These are phyloP conservation scores for Chlorella sp. DNA, from an alignment of 139 green algal species.

Conservation along the genomic window DNA sequence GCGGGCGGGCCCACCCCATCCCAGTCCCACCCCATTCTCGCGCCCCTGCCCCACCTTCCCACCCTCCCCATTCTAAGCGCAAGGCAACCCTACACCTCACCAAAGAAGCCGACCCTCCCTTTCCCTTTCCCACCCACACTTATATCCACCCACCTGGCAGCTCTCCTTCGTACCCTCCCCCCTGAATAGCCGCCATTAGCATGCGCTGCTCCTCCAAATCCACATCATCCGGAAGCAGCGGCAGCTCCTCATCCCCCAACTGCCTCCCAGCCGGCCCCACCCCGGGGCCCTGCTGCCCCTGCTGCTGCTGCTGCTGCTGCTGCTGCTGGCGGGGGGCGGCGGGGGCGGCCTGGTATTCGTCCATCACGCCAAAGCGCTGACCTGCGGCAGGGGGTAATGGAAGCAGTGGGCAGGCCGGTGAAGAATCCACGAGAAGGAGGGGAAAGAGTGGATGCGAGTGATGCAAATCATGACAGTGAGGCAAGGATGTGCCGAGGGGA, in stretches of 20 bases:
- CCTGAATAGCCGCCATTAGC: conserved; percentile 49
- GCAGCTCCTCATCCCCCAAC: not conserved
- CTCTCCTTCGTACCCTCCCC: conserved; percentile 35
- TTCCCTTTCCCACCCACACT: not conserved
- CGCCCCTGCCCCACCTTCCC: not conserved
- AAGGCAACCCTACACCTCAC: not conserved
- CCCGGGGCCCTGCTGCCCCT: not conserved
- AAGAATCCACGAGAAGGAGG: not conserved
- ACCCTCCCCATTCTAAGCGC: not conserved
- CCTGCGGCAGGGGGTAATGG: not conserved
- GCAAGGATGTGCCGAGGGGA: too few species aligned
- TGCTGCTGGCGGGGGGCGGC: not conserved
- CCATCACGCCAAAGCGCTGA: conserved; percentile 34
- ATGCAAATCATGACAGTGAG: not conserved
- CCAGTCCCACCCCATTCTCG: too few species aligned
- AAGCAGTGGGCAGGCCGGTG: not conserved
- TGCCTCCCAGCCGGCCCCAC: not conserved
- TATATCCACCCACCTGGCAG: not conserved
- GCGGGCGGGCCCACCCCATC: too few species aligned
- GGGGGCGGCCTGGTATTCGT: conserved; percentile 21
- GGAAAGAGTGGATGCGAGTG: not conserved
- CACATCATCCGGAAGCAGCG: conserved; percentile 38
- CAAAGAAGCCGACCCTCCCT: too few species aligned
- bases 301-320: conserved; percentile 21
- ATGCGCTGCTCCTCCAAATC: conserved; percentile 55